Percentiles rank a stretch among this genome's conserved stretches.
Evolutionary conservation across 2,329 filamentous ascomycete species (phyloP).

Genomic region (Sporothrix dimorphospora): DNA sequence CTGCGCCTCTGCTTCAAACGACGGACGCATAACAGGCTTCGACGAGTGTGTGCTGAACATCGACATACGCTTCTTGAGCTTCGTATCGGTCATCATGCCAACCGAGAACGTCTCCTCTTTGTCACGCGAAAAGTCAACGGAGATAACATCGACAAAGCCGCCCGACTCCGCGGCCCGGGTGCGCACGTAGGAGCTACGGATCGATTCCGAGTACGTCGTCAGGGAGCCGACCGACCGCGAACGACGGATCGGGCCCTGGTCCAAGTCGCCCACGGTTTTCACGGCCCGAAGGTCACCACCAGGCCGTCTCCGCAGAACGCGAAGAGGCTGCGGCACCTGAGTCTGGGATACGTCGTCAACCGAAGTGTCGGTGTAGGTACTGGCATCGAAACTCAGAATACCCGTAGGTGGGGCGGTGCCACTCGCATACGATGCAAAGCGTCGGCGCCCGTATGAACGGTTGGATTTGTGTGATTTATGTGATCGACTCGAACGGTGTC

Average conservation of each 20-base stretch:
- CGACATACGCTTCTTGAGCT: constrained; percentile 53
- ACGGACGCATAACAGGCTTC: constrained; percentile 67
- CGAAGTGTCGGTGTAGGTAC: constrained; percentile 57
- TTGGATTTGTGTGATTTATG: constrained; percentile 51
- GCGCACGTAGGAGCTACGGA: constrained; percentile 60
- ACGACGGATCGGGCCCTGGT: constrained; percentile 52
- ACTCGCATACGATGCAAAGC: constrained; percentile 65
- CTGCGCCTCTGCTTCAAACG: constrained; percentile 86
- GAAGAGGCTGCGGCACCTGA: constrained; percentile 56
- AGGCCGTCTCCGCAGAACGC: constrained; percentile 70
- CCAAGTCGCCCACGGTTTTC: constrained; percentile 65
- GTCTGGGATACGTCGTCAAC: constrained; percentile 52
- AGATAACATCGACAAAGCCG: constrained; percentile 48
- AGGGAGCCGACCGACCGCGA: constrained; percentile 63
- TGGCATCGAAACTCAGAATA: constrained; percentile 64
- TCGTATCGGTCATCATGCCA: constrained; percentile 55
- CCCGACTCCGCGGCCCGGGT: constrained; percentile 47
- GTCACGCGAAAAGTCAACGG: constrained; percentile 46
- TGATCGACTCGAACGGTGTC: constrained; percentile 54
- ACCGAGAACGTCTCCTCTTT: constrained; percentile 58
- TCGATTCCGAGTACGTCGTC: constrained; percentile 62
- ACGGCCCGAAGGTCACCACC: constrained; percentile 75
- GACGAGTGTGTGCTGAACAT: constrained; percentile 65
- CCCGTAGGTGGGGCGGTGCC: constrained; percentile 54
- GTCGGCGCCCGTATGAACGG: constrained; percentile 56